A percentile compares a stretch with the other conserved stretches of the same genome.
Conservation (phyloP, 2,329 filamentous ascomycete species). For the Polychaeton citri region DNA sequence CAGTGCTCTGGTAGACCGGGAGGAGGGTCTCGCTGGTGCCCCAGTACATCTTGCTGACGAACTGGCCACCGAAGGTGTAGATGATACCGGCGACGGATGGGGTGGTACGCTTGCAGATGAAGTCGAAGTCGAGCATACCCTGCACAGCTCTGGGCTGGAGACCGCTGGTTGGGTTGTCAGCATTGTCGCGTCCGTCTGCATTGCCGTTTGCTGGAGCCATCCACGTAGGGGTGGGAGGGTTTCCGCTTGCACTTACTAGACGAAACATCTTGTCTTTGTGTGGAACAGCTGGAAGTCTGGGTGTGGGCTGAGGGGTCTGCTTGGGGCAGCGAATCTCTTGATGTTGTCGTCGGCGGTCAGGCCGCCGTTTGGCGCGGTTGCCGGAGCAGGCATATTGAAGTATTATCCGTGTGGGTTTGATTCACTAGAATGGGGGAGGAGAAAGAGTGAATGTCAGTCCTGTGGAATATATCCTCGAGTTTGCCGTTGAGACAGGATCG, state of each 20-base stretch:
- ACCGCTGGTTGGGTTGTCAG: slow-evolving; percentile 43
- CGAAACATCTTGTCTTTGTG: slow-evolving; percentile 99
- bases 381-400: too few relatives aligned
- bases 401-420: too few relatives aligned
- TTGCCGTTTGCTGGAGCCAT: too few relatives aligned
- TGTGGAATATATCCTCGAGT: too few relatives aligned
- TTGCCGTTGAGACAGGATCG: too few relatives aligned
- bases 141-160: slow-evolving; percentile 71
- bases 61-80: slow-evolving; percentile 99
- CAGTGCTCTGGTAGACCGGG: slow-evolving; percentile 89
- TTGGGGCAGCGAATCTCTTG: slow-evolving; percentile 85
- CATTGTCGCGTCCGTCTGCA: too few relatives aligned
- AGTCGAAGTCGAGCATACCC: slow-evolving; percentile 87
- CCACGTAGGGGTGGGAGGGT: neutral
- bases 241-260: slow-evolving; percentile 52
- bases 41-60: slow-evolving; percentile 99
- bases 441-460: too few relatives aligned
- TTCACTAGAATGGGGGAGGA: too few relatives aligned
- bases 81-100: slow-evolving; percentile 98
- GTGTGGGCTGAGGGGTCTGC: slow-evolving; percentile 78
- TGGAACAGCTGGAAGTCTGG: slow-evolving; percentile 89
- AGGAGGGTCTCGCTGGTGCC: slow-evolving; percentile 97
- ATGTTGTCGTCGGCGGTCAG: slow-evolving; percentile 95
- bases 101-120: slow-evolving; percentile 97
- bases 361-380: slow-evolving; percentile 18